phyloP scores from a whole-genome alignment of 2,329 filamentous ascomycete genomes.

The Exophiala lecanii-corni region DNA sequence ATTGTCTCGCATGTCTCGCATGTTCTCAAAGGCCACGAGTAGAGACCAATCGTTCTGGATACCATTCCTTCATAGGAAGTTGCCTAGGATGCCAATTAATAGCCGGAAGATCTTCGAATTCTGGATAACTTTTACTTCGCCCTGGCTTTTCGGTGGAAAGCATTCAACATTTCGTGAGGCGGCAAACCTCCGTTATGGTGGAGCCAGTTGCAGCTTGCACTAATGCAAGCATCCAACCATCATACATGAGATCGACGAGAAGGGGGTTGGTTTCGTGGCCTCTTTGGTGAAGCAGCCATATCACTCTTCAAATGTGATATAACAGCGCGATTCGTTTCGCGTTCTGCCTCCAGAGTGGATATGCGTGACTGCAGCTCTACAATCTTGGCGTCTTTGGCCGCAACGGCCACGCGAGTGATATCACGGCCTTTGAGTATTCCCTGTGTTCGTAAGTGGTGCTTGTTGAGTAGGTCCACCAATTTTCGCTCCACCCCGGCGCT shows the following conservation, averaged over 20 bases:
- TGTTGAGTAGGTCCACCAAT: slow-evolving; percentile 45
- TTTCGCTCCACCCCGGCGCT: slow-evolving; percentile 33
- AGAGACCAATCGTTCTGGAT: too few species aligned
- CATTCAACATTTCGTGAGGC: too few species aligned
- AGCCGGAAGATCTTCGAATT: too few species aligned
- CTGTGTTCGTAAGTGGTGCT: slow-evolving; percentile 54
- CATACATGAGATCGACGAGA: slow-evolving; percentile 14
- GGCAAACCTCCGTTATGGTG: too few species aligned
- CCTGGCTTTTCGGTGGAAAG: too few species aligned
- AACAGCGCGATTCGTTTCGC: slow-evolving; percentile 48
- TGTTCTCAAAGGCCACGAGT: too few species aligned
- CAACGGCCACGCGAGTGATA: slow-evolving; percentile 57
- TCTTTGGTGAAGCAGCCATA: slow-evolving; percentile 25
- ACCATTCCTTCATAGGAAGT: too few species aligned
- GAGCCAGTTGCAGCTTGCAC: too few species aligned
- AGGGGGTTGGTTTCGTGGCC: slow-evolving; percentile 4
- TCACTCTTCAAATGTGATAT: slow-evolving; percentile 36
- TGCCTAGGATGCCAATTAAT: too few species aligned
- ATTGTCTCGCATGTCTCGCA: too few species aligned
- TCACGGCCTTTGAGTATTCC: slow-evolving; percentile 64
- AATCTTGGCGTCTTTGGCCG: slow-evolving; percentile 61
- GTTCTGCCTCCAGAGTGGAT: slow-evolving; percentile 51
- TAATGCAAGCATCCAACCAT: too few species aligned
- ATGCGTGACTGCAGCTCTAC: slow-evolving; percentile 64
- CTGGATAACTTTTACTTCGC: too few species aligned